Evolutionary conservation across 2,329 filamentous ascomycete genomes (phyloP), one percentile per base, ranked within the genome.

Genomic region (Monosporascus sp.): DNA sequence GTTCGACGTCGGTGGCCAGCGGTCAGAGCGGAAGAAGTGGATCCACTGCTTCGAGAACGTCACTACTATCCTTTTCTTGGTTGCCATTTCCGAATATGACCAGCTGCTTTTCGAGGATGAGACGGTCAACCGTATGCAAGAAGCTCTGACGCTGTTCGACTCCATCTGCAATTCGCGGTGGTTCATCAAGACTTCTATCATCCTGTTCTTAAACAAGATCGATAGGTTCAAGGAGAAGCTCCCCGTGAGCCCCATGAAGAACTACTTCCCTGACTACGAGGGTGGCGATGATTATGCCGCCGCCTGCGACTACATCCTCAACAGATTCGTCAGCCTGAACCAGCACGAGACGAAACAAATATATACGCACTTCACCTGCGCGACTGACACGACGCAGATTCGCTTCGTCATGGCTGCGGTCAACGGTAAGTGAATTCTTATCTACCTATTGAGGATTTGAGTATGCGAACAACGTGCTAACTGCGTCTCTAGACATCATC

Each of bases 301-400:
- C 49, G 94, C 94, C 38, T 99, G 94, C 77, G 93, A 99, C 73
- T 99, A 99, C 77, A 97, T 99, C 67, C 83, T 99, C 58, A 97
- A 97, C 82, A 85, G 94, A 70, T 99, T 99, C 74, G 94, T 97
- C 66, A 94, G 89, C 70, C 79, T 99, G 70, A 99, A 99, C 78
- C 94, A 97, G 75, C 93, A 97, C 72, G 94, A 97, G 79, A 96
- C 91, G 52, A 99, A 99, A 81, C 94, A 99, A 74, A 97, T 99
- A 72, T 99, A 99, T 81, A 99, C 94, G 55, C 94, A 97, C 75
- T 99, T 99, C 76, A 99, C 94, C 49, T 97, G 94, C 72, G 94
- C 94, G 56, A 99, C 94, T 48, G 94, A 99, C 70, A 99, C 94
- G 35, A 97, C 94, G 67, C 94, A 99, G 74, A 99, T 99, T 66